Evolutionary conservation across 2,329 filamentous ascomycete genomes (phyloP), one percentile per base, ranked within the genome.

Genomic region (Hymenoscyphus infarciens): DNA sequence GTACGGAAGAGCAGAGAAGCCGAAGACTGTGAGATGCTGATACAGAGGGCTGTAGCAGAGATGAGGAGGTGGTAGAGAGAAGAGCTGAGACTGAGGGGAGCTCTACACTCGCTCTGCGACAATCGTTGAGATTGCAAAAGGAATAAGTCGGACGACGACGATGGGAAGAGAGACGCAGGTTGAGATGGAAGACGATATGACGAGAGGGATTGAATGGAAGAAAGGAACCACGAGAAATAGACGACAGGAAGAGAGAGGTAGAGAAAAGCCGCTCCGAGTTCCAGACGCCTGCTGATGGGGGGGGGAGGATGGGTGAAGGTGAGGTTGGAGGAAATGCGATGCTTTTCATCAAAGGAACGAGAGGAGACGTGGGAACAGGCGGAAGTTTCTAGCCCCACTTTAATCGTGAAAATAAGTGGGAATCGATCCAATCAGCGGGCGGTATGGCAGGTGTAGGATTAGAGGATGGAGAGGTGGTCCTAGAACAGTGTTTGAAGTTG

Each of bases 221-320:
- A 70, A 70, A 65, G 67, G 66, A 69, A 67, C 60, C 68, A 70
- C 64, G 60, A 69, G 61, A 69, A 70, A 65, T 67, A 63, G 68
- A 74, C 66, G 69, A 71, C 63, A 73, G 68, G 67, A 71, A 69
- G 62, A 69, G 66, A 73, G 70, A 69, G 70, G 68, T 70, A 29
- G 73, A 69, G 66, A 70, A 74, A 70, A 64, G 68, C 67, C 66
- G 67, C 71, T 73, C 70, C 67, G 66, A 69, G 69, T 70, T 70
- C 70, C 70, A 67, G 66, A 71, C 66, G 70, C 67, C 71, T 54
- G 64, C 65, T 63, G 69, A 70, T 71, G 68, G 62, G 65, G 68
- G 62, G 65, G 60, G 65, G 35, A 69, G 63, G 52, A 63, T 55
- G 55, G 66, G 45, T 33, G 63, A 63, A 63, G 61, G 60, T 63